Evolutionary conservation across 1,139 yeast species (phyloP), one percentile per base, ranked within the genome.

Genomic region (Lodderomyces metapsilosis): DNA sequence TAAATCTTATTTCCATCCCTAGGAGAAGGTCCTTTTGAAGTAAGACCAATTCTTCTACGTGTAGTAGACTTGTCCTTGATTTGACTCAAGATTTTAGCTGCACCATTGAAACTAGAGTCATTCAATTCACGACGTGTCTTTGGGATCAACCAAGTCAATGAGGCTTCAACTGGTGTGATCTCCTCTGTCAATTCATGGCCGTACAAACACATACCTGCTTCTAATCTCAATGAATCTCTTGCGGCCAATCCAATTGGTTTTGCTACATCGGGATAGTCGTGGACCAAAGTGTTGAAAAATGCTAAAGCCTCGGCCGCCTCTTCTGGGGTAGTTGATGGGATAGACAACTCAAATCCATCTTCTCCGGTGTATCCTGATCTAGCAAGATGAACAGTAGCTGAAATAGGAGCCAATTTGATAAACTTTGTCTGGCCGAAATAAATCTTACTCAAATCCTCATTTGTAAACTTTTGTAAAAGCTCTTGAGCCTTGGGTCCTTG

Each of bases 321-420:
- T 5, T 64, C 61, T 9, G 65, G 67, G 42, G 76, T 75, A 11
- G 61, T 44, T 3, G 76, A 69, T 13, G 92, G 88, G 46, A 92
- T 82, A 9, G 95, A 84, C 47, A 92, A 77, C 59, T 92, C 98
- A 62, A 92, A 91, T 1, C 98, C 98, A 60, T 92, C 98, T 65
- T 92, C 98, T 23, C 98, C 98, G 4, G 98, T 92, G 68, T 92
- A 92, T 1, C 98, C 98, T 21, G 96, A 88, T 64, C 98, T 83
- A 8, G 96, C 88, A 24, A 88, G 75, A 57, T 88, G 95, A 45
- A 86, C 66, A 36, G 64, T 62, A 15, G 63, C 59, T 7, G 64
- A 53, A 28, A 71, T 63, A 20, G 75, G 62, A 3, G 74, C 68
- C 39, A 88, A 61, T 36, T 69, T 71, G 38, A 84, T 68, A 52